Base-by-base conservation (phyloP, 352 stramenopile genomes). In the Globisporangium irregulare region DNA sequence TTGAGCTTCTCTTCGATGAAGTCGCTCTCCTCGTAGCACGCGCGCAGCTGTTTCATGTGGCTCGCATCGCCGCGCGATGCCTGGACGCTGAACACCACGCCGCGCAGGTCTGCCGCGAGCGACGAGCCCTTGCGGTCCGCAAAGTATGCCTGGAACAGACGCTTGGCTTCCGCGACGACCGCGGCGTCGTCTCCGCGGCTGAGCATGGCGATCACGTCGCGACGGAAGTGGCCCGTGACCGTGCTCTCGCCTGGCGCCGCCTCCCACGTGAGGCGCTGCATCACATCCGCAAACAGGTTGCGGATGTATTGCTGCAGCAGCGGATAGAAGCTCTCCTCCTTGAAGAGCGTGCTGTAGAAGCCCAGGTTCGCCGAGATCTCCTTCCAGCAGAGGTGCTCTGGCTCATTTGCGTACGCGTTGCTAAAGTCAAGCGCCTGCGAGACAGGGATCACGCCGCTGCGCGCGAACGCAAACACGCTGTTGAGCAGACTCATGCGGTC, bases 401-500 rank as follows among this genome's bases (percentile, higher is more conserved):
- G 70, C 66, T 95, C 85, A 29, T 81, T 64, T 4, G 65, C 69
- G 64, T 92, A 92, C 27, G 85, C 82, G 27, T 74, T 76, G 36
- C 74, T 82, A 50, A 93, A 93, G 67, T 92, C 82, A 15, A 95
- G 66, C 14, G 87, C 85, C 46, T 82, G 69, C 8, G 82, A 73
- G 32, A 92, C 67, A 0, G 74, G 70, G 38, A 92, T 59, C 36
- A 85, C 75, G 6, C 86, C 87, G 43, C 77, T 84, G 22, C 81
- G 80, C 15, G 97, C 91, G 59, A 99, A 90, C 27, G 95, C 82
- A 72, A 98, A 99, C 12, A 92, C 83, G 76, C 98, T 97, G 67
- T 85, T 93, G 8, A 99, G 76, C 64, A 99, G 71, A 41, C 93
- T 97, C 68, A 97, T 95, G 9, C 97, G 90, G 77, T 99, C 97